These are phyloP conservation scores for Aegilops umbellulata DNA, from an alignment of 176 grass and related monocot genomes.

Conservation along the genomic window DNA sequence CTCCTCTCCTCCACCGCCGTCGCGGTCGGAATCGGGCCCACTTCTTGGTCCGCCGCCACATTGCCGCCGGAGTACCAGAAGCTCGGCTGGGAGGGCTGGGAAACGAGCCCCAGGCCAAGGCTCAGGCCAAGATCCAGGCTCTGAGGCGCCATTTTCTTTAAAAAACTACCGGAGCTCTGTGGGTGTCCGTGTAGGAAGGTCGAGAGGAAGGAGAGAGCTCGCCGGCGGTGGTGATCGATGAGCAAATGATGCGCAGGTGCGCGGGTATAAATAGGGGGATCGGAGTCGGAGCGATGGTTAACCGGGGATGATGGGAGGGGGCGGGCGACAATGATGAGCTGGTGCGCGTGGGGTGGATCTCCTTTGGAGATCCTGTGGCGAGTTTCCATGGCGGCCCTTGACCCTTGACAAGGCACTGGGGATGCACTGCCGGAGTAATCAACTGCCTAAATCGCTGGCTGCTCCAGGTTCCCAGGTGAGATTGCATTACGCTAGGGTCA, in stretches of 20 bases:
- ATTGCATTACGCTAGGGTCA: background rate
- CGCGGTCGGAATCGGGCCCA: background rate
- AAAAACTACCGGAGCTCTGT: background rate
- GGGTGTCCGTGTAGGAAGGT: background rate
- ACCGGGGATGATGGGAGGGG: constrained; percentile 27
- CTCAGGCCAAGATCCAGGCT: constrained; percentile 60
- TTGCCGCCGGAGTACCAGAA: constrained; percentile 19
- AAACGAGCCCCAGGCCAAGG: constrained; percentile 48
- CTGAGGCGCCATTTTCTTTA: constrained; percentile 38
- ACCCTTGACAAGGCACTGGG: constrained; percentile 32
- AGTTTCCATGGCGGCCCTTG: constrained; percentile 26
- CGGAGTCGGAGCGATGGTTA: background rate
- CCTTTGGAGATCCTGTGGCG: constrained; percentile 28
- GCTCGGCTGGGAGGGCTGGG: background rate
- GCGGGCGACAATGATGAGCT: constrained; percentile 80
- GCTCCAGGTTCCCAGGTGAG: constrained; percentile 46
- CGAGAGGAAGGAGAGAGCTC: background rate
- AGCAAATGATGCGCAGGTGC: constrained; percentile 29
- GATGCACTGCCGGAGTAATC: constrained; percentile 15
- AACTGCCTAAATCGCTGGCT: constrained; percentile 17
- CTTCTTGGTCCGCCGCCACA: constrained; percentile 23
- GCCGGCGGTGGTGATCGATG: constrained; percentile 23
- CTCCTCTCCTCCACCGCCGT: constrained; percentile 30
- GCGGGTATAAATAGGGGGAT: constrained; percentile 51
- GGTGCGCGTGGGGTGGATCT: constrained; percentile 62